phyloP scores from a whole-genome alignment of 108 stramenopile species.

The Nannochloropsis granulata region DNA sequence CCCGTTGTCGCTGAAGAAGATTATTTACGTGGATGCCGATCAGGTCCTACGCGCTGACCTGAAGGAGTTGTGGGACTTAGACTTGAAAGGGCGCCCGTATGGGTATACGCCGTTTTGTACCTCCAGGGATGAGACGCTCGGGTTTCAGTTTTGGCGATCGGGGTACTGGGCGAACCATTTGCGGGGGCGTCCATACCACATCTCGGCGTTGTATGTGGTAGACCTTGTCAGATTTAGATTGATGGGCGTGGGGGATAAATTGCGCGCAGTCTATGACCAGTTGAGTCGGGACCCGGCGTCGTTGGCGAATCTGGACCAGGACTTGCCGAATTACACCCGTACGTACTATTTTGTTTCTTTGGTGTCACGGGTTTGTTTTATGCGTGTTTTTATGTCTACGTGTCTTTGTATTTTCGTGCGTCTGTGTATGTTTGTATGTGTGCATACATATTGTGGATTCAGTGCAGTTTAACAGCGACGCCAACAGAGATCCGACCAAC shows the following conservation, averaged over 20 bases:
- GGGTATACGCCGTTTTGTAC: slow-evolving; percentile 95
- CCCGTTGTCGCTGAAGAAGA: slow-evolving; percentile 82
- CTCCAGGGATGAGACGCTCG: slow-evolving; percentile 72
- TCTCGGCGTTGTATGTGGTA: slow-evolving; percentile 95
- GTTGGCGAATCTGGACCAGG: slow-evolving; percentile 93
- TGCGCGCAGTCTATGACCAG: slow-evolving; percentile 78
- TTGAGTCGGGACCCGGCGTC: slow-evolving; percentile 86
- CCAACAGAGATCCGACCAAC: no score
- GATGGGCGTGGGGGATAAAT: slow-evolving; percentile 72
- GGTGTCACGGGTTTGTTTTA: no score
- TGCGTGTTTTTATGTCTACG: no score
- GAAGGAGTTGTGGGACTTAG: slow-evolving; percentile 90
- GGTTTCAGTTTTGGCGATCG: slow-evolving; percentile 81
- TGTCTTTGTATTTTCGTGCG: no score
- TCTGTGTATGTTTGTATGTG: no score
- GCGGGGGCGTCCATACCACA: slow-evolving; percentile 83
- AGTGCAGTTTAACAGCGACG: no score
- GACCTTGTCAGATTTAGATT: slow-evolving; percentile 77
- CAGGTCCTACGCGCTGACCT: slow-evolving; percentile 93
- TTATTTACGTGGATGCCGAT: slow-evolving; percentile 92
- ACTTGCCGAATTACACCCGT: slow-evolving; percentile 90
- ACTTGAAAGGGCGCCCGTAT: slow-evolving; percentile 69
- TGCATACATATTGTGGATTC: no score
- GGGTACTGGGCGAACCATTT: slow-evolving; percentile 92
- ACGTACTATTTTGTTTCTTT: neutral